Evolutionary conservation across 495 filamentous ascomycete genomes (phyloP).

Genomic region (Penicillium cataractarum): DNA sequence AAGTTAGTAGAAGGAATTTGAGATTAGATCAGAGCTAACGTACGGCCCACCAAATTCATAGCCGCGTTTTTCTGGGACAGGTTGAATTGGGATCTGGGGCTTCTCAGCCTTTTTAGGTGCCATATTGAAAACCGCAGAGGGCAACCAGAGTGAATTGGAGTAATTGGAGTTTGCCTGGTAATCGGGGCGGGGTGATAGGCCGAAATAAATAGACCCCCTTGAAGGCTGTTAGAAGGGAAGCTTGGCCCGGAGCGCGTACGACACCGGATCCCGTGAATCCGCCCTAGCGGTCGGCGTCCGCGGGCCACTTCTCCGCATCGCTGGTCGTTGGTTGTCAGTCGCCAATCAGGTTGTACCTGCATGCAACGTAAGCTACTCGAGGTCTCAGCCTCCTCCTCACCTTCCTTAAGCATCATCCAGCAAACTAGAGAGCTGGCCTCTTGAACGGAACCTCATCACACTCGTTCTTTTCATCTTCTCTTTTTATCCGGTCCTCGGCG

Average conservation of each 20-base stretch:
- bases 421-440: conserved; percentile 24
- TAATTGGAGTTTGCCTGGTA: conserved; percentile 18
- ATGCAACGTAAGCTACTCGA: conserved; percentile 27
- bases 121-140: conserved; percentile 25
- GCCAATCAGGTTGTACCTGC: not conserved
- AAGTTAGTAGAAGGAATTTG: conserved; percentile 22
- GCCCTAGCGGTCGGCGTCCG: not conserved
- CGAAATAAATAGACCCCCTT: conserved; percentile 16
- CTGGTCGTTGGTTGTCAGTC: not conserved
- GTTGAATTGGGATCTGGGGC: conserved; percentile 29
- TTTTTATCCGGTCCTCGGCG: not conserved
- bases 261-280: conserved; percentile 25
- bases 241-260: conserved; percentile 23
- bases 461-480: not conserved
- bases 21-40: conserved; percentile 42
- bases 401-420: not conserved
- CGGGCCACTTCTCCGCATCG: conserved; percentile 23
- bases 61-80: conserved; percentile 54
- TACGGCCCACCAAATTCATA: conserved; percentile 92
- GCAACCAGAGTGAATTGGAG: not conserved
- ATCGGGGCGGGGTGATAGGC: not conserved
- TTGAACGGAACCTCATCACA: not conserved
- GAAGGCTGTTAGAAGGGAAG: conserved; percentile 3
- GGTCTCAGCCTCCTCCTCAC: conserved; percentile 14
- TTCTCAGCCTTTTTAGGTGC: conserved; percentile 29